Evolutionary conservation across 495 filamentous ascomycete genomes (phyloP).

Genomic region (Penicillium herquei): DNA sequence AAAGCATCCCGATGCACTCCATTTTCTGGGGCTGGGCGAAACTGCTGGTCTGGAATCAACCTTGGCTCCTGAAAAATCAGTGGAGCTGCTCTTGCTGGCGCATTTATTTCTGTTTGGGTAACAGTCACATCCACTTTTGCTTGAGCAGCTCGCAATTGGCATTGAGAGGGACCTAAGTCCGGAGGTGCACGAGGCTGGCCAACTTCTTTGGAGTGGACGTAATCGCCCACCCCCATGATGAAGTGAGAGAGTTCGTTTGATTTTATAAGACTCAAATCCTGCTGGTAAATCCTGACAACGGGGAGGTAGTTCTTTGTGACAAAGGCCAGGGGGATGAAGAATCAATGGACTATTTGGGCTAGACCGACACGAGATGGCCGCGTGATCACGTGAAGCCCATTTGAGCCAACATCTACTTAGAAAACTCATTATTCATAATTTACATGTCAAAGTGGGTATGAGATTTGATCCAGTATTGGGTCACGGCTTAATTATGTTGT

Average conservation of each 20-base stretch:
- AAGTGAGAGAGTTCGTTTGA: neutral
- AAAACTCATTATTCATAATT: neutral
- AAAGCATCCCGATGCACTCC: constrained; percentile 35
- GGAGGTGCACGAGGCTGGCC: constrained; percentile 31
- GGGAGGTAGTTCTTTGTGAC: neutral
- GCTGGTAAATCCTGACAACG: neutral
- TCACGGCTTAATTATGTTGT: too few species aligned
- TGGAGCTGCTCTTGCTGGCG: constrained; percentile 15
- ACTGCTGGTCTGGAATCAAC: constrained; percentile 9
- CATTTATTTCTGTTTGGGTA: constrained; percentile 18
- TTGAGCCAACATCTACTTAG: neutral
- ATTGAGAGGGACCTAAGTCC: constrained; percentile 26
- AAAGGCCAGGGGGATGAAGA: constrained; percentile 1
- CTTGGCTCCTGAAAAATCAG: constrained; percentile 20
- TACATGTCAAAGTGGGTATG: neutral
- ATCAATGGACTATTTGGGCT: constrained; percentile 3
- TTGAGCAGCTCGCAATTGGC: constrained; percentile 37
- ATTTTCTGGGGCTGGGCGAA: constrained; percentile 13
- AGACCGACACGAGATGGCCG: constrained; percentile 28
- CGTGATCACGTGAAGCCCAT: constrained; percentile 40
- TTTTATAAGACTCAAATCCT: neutral
- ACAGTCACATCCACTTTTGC: constrained; percentile 35
- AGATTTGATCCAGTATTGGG: too few species aligned
- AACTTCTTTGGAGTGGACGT: constrained; percentile 42
- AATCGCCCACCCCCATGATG: constrained; percentile 47